Evolutionary conservation across 371 early-diverging fungal genomes (phyloP).

Genomic region (Coelomomyces lativittatus): DNA sequence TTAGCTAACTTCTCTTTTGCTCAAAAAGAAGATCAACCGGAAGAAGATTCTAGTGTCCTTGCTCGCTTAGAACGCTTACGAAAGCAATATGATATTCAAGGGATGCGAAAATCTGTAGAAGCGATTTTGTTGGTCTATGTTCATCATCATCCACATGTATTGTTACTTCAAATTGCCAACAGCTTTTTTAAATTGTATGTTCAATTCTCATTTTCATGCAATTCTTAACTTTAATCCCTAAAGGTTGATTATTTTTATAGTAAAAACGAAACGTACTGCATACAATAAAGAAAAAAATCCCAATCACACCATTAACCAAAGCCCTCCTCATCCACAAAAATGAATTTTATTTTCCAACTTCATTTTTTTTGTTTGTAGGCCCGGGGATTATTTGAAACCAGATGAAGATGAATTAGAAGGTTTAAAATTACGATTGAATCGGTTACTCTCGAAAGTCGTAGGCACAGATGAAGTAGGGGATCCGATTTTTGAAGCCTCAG

Average conservation of each 20-base stretch:
- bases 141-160: conserved; percentile 61
- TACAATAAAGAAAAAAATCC: too few species aligned
- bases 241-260: too few species aligned
- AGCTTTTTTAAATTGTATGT: conserved; percentile 53
- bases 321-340: neutral
- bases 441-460: conserved; percentile 14
- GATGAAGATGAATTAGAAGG: conserved; percentile 55
- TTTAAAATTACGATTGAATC: conserved; percentile 34
- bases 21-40: conserved; percentile 52
- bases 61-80: conserved; percentile 45
- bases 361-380: conserved; percentile 12
- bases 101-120: conserved; percentile 54
- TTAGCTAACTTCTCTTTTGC: conserved; percentile 49
- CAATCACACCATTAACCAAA: neutral
- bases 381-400: conserved; percentile 51
- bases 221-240: too few species aligned
- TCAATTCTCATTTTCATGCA: neutral
- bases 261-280: too few species aligned
- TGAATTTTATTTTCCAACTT: neutral
- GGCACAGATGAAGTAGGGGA: conserved; percentile 4
- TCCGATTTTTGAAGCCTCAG: conserved; percentile 2
- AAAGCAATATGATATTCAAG: conserved; percentile 43
- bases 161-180: conserved; percentile 57
- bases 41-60: conserved; percentile 51
- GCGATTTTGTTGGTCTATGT: conserved; percentile 60